phyloP scores from a whole-genome alignment of 2,329 filamentous ascomycete genomes.

The Alternaria sp. region DNA sequence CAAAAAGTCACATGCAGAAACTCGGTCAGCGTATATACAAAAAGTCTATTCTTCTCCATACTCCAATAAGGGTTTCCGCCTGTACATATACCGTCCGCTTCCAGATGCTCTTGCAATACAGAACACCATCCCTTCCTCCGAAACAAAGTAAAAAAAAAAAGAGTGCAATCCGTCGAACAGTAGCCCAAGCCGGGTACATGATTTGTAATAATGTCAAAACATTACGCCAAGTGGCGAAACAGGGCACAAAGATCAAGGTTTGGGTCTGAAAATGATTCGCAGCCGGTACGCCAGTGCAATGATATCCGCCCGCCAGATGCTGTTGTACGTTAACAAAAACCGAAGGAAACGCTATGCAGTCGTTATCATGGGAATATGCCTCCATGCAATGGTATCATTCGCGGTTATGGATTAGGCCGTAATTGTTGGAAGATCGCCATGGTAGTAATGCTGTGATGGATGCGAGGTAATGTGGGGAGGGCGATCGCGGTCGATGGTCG shows the following conservation, averaged over 20 bases:
- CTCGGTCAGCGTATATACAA: not conserved
- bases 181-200: not conserved
- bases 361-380: conserved; percentile 39
- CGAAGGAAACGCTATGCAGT: conserved; percentile 50
- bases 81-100: not conserved
- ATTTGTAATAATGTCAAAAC: conserved; percentile 22
- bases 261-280: conserved; percentile 2
- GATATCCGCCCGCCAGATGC: conserved; percentile 34
- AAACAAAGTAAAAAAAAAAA: conserved; percentile 9
- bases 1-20: not conserved
- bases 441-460: conserved; percentile 11
- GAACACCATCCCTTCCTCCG: not conserved
- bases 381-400: conserved; percentile 31
- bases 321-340: conserved; percentile 29
- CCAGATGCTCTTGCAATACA: not conserved
- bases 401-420: conserved; percentile 20
- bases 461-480: not conserved
- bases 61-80: conserved; percentile 3
- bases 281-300: conserved; percentile 23
- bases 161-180: conserved; percentile 5
- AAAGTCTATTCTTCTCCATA: conserved; percentile 7
- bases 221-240: conserved; percentile 28
- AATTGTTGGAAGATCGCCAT: conserved; percentile 9
- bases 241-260: conserved; percentile 14
- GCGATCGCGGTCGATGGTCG: not conserved